Evolutionary conservation across 345 rosid genomes (phyloP), one percentile per base, ranked within the genome.

Genomic region (Raphanus raphanistrum): DNA sequence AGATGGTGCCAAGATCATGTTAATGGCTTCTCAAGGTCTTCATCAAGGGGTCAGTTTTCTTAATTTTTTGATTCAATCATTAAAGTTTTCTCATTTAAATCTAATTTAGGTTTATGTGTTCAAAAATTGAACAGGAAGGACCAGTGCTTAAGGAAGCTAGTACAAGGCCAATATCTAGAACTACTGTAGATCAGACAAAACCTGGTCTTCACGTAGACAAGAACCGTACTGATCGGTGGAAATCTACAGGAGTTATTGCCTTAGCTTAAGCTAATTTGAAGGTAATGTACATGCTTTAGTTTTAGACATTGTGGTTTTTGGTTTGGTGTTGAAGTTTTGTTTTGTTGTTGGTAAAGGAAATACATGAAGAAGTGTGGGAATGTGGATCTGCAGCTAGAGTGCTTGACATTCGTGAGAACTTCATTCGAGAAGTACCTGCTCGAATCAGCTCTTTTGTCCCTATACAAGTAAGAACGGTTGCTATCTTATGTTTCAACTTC

Each of bases 1-100:
- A 0, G 85, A 69, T 86, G 98, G 98, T 63, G 94, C 94, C 0
- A 92, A 87, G 80, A 41, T 94, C 72, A 94, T 94, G 98, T 94
- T 94, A 61, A 77, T 92, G 85, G 97, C 93, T 45, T 88, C 97
- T 27, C 93, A 90, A 79, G 98, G 98, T 55, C 74, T 94, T 17
- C 98, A 94, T 75, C 96, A 92, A 87, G 98, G 98, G 96, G 97
- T 94, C 77, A 15, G 69, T 38, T 0, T 57, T 38, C 61, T 10
- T 57, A 21, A 26, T 58, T 35, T 57, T 10, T 1, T 57, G 7
- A 58, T 57, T 57, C 60, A 45, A 13, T 45, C 15, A 45, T 57
- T 3, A 17, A 54, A 54, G 11, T 16, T 6, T 52, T 17, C 5
- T 26, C 52, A 4, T 55, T 66, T 8, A 13, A 65, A 38, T 78